Conservation (phyloP, 306 rosid genomes). For the Begonia loranthoides region DNA sequence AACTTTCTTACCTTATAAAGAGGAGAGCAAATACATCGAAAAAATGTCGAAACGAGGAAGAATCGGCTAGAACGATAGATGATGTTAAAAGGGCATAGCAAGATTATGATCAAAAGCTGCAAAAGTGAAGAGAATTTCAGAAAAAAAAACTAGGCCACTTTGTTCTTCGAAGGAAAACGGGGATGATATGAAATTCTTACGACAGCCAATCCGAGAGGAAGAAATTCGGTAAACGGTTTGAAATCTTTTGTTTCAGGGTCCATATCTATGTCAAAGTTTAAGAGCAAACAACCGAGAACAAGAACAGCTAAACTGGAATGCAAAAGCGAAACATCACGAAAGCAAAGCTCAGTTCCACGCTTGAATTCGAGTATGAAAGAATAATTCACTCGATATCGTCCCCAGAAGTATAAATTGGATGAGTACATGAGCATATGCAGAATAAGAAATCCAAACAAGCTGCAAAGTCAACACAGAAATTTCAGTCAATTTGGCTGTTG, state of each 20-base stretch:
- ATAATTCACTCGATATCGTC: conserved; percentile 36
- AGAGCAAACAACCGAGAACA: neutral
- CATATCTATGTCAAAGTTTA: neutral
- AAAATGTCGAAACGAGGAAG: conserved; percentile 35
- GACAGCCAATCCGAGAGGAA: conserved; percentile 4
- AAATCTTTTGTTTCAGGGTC: neutral
- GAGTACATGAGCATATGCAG: neutral
- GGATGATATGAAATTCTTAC: conserved; percentile 22
- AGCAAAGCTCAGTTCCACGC: neutral
- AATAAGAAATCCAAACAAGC: neutral
- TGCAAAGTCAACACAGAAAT: neutral
- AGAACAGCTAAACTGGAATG: neutral
- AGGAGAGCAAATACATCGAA: neutral
- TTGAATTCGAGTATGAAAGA: neutral
- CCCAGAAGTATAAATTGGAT: no score
- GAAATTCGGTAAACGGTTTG: neutral
- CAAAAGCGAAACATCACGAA: conserved; percentile 4
- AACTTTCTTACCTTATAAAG: neutral
- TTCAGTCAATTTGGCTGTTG: no score
- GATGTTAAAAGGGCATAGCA: conserved; percentile 30
- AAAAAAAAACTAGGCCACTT: neutral
- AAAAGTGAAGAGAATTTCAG: neutral
- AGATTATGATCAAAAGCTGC: conserved; percentile 23
- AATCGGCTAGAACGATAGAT: conserved; percentile 40
- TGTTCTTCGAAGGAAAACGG: neutral